Evolutionary conservation across 352 stramenopile genomes (phyloP).

Genomic region (Pythium rhizo-oryzae): DNA sequence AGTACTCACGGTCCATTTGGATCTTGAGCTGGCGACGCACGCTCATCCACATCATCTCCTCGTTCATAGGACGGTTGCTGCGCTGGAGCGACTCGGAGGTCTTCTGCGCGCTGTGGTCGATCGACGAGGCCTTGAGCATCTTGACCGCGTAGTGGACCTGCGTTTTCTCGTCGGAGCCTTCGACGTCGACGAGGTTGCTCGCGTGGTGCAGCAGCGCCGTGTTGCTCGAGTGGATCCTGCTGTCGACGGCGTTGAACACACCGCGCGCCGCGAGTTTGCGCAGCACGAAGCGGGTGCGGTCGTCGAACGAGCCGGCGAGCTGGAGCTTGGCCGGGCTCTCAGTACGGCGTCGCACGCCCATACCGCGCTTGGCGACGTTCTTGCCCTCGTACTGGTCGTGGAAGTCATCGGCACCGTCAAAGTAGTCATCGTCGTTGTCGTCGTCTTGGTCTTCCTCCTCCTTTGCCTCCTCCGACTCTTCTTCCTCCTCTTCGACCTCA

Average conservation of each 20-base stretch:
- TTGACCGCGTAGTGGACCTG: conserved; percentile 71
- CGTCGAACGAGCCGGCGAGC: conserved; percentile 23
- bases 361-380: conserved; percentile 5
- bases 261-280: conserved; percentile 19
- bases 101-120: conserved; percentile 48
- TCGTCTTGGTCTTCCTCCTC: conserved; percentile 15
- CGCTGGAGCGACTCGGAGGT: conserved; percentile 51
- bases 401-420: conserved; percentile 29
- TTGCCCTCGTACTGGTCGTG: conserved; percentile 30
- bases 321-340: conserved; percentile 8
- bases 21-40: conserved; percentile 64
- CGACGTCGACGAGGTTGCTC: conserved; percentile 42
- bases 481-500: conserved; percentile 1
- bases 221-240: conserved; percentile 56
- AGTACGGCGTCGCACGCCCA: conserved; percentile 6
- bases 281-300: conserved; percentile 27
- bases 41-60: conserved; percentile 58
- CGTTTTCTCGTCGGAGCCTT: conserved; percentile 39
- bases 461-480: conserved; percentile 3
- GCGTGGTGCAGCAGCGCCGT: conserved; percentile 56
- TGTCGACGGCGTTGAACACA: conserved; percentile 44
- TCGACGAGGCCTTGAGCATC: conserved; percentile 70
- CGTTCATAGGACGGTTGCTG: conserved; percentile 38
- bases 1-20: conserved; percentile 55
- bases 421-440: conserved; percentile 21